phyloP scores from a whole-genome alignment of 495 filamentous ascomycete species.

The Podospora didyma region DNA sequence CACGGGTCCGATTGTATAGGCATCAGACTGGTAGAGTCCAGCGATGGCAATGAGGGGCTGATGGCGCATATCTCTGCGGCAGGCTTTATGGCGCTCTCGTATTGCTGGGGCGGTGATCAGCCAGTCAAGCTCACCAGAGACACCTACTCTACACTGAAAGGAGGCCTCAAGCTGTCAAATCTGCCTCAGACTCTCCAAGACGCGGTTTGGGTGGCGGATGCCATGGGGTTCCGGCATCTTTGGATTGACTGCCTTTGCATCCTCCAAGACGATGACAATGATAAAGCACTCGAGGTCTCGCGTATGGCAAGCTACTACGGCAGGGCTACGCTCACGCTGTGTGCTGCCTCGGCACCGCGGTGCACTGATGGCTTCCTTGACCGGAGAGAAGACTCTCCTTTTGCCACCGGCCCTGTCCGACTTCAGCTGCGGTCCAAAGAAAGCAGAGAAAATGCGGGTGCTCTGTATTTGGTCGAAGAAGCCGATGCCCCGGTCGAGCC shows the following conservation, averaged over 20 bases:
- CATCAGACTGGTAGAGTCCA: not conserved
- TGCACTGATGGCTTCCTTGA: constrained; percentile 1
- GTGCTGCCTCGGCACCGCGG: not conserved
- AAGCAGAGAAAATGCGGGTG: not conserved
- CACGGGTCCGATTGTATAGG: not conserved
- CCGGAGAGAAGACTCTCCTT: not conserved
- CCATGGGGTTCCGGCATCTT: constrained; percentile 13
- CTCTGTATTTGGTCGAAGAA: constrained; percentile 1
- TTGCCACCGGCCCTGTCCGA: not conserved
- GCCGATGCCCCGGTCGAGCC: not conserved
- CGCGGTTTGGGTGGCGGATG: constrained; percentile 17
- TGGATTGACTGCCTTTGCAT: no score
- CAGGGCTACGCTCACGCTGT: constrained; percentile 3
- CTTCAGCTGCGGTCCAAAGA: not conserved
- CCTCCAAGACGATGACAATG: constrained; percentile 15
- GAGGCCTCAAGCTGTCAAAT: not conserved
- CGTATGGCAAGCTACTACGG: constrained; percentile 13
- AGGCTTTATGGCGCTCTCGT: constrained; percentile 12
- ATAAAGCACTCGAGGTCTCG: constrained; percentile 5
- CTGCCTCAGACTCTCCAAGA: constrained; percentile 17
- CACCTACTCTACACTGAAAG: not conserved
- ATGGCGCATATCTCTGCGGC: not conserved
- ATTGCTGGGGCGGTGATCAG: constrained; percentile 20
- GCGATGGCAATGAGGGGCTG: not conserved
- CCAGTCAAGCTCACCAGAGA: constrained; percentile 2